Conservation (phyloP, 2,329 filamentous ascomycete species). For the Penicillium sp. region DNA sequence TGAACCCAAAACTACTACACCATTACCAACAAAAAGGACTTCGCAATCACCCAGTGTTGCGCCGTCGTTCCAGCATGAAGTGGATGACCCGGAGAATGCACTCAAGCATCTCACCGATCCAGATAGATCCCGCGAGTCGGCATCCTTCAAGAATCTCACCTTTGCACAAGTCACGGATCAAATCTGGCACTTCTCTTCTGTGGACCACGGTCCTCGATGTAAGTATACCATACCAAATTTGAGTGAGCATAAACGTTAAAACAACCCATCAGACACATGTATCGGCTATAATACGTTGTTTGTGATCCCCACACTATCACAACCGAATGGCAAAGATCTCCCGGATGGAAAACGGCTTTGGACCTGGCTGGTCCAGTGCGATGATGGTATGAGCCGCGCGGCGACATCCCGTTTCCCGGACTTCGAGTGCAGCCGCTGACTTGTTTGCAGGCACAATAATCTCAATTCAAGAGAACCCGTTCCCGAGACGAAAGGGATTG, state of each 20-base stretch:
- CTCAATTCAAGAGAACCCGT: slow-evolving; percentile 63
- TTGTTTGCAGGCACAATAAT: slow-evolving; percentile 59
- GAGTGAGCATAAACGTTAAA: slow-evolving; percentile 14
- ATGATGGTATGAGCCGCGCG: slow-evolving; percentile 52
- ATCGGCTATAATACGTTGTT: slow-evolving; percentile 65
- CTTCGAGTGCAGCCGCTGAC: slow-evolving; percentile 3
- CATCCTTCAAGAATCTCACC: slow-evolving; percentile 40
- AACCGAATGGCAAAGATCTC: slow-evolving; percentile 32
- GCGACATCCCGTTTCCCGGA: neutral
- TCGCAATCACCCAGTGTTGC: slow-evolving; percentile 8
- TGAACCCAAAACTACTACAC: slow-evolving; percentile 16
- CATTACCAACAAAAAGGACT: slow-evolving; percentile 12
- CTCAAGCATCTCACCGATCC: slow-evolving; percentile 23
- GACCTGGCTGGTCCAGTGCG: slow-evolving; percentile 69
- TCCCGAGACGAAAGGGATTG: slow-evolving; percentile 46
- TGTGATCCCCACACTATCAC: slow-evolving; percentile 47
- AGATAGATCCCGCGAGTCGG: slow-evolving; percentile 20
- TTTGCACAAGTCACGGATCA: slow-evolving; percentile 63
- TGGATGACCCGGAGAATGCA: slow-evolving; percentile 34
- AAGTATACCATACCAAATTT: slow-evolving; percentile 24
- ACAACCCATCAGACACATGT: slow-evolving; percentile 55
- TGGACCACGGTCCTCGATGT: slow-evolving; percentile 67
- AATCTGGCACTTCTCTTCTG: slow-evolving; percentile 72
- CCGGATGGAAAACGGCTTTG: slow-evolving; percentile 58
- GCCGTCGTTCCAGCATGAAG: slow-evolving; percentile 11